phyloP scores from a whole-genome alignment of 2,329 filamentous ascomycete species.

The Aspergillus brasiliensis region DNA sequence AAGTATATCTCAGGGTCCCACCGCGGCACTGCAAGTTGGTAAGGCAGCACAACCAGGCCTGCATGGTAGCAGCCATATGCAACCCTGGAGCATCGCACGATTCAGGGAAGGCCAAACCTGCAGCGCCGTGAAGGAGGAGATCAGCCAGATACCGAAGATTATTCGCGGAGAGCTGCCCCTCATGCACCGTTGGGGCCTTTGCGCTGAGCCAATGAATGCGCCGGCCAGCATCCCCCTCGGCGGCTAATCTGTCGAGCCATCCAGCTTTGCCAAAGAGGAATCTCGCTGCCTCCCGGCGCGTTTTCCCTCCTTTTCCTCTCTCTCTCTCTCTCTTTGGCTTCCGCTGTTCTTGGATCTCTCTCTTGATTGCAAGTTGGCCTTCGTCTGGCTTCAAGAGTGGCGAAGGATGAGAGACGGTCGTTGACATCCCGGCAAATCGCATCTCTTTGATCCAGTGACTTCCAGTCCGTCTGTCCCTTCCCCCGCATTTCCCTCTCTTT shows the following conservation, averaged over 20 bases:
- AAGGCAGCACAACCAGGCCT: background rate
- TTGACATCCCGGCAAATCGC: background rate
- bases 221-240: constrained; percentile 16
- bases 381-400: background rate
- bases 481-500: constrained; percentile 5
- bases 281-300: constrained; percentile 6
- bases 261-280: constrained; percentile 5
- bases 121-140: background rate
- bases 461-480: constrained; percentile 8
- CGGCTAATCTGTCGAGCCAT: constrained; percentile 16
- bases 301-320: background rate
- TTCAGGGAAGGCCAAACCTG: background rate
- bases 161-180: constrained; percentile 16
- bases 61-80: background rate
- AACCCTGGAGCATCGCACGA: background rate
- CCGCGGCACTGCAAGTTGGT: too few relatives aligned
- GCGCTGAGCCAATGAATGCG: constrained; percentile 20
- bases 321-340: constrained; percentile 2
- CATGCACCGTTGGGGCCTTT: constrained; percentile 5
- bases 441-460: background rate
- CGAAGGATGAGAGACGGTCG: background rate
- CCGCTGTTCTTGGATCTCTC: too few relatives aligned
- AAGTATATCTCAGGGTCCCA: too few relatives aligned
- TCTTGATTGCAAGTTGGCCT: background rate
- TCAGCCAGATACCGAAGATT: background rate